Conservation (phyloP, 495 filamentous ascomycete genomes). For the Saxophila tyrrhenica region DNA sequence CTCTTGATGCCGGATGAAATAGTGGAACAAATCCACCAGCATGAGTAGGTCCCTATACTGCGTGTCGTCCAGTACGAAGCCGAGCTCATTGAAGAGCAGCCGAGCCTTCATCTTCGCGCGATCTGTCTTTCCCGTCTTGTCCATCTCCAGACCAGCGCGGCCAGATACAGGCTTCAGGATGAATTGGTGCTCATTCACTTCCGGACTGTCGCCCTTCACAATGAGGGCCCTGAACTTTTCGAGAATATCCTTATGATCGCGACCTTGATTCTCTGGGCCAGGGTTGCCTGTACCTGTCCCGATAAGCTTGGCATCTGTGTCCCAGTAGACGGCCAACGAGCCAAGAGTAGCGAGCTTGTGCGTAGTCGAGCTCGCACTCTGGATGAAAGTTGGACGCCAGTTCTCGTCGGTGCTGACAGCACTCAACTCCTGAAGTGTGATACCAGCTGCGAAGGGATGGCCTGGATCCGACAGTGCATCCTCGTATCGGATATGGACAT, state of each 20-base stretch:
- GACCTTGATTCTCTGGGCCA: conserved; percentile 52
- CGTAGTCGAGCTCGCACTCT: conserved; percentile 66
- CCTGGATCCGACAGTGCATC: conserved; percentile 91
- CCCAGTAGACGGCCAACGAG: conserved; percentile 90
- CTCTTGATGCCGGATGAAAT: conserved; percentile 94
- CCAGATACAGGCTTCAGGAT: conserved; percentile 92
- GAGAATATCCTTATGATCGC: conserved; percentile 63
- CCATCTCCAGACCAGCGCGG: conserved; percentile 79
- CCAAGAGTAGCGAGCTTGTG: conserved; percentile 86
- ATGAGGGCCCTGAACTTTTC: conserved; percentile 65
- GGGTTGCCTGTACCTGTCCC: conserved; percentile 57
- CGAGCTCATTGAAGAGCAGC: conserved; percentile 88
- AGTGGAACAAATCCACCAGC: conserved; percentile 97
- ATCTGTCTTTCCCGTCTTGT: conserved; percentile 74
- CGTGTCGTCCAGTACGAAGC: conserved; percentile 87
- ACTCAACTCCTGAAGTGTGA: conserved; percentile 90
- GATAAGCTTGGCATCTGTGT: conserved; percentile 77
- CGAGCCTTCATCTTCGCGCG: conserved; percentile 81
- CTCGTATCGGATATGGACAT: conserved; percentile 94
- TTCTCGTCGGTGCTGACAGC: conserved; percentile 88
- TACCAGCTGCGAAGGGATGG: conserved; percentile 83
- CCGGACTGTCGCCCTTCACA: conserved; percentile 48
- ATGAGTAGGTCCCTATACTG: conserved; percentile 95
- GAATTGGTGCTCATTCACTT: conserved; percentile 59
- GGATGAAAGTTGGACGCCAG: conserved; percentile 91